A percentile compares a stretch with the other conserved stretches of the same genome.
Evolutionary conservation across 108 stramenopile species (phyloP).

Genomic region (Cyclotella baltica): DNA sequence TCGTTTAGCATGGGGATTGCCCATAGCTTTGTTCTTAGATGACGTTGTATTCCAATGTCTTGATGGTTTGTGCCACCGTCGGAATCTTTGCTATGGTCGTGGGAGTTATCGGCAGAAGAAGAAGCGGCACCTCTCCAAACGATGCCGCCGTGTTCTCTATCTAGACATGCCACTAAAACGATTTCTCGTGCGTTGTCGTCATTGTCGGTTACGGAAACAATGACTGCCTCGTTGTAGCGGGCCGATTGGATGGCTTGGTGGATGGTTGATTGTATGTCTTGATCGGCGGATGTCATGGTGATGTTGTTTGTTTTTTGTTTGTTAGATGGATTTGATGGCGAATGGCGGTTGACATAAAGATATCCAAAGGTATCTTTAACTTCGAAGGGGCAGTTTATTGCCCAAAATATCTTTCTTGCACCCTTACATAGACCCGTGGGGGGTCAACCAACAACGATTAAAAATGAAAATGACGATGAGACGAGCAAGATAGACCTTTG

Average conservation of each 20-base stretch:
- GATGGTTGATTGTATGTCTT: conserved; percentile 14
- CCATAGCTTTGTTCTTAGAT: conserved; percentile 84
- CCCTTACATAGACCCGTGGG: too few relatives aligned
- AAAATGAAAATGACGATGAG: neutral
- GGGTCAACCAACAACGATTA: neutral
- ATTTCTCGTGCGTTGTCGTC: conserved; percentile 42
- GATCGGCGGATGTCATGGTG: conserved; percentile 1
- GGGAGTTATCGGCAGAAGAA: conserved; percentile 5
- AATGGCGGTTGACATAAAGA: too few relatives aligned
- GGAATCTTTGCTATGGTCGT: conserved; percentile 1
- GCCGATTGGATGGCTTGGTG: conserved; percentile 58
- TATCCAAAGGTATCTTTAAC: too few relatives aligned
- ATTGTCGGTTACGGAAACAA: conserved; percentile 43
- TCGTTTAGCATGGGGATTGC: conserved; percentile 91
- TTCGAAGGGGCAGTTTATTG: too few relatives aligned
- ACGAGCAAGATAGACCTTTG: too few relatives aligned
- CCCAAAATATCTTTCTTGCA: too few relatives aligned
- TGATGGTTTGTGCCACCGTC: neutral
- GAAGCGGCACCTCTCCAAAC: conserved; percentile 64
- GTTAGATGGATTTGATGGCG: neutral
- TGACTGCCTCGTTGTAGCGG: conserved; percentile 74
- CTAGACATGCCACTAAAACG: conserved; percentile 68
- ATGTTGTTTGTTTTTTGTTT: neutral
- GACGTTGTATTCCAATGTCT: conserved; percentile 52
- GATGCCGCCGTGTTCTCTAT: conserved; percentile 74